A percentile compares a stretch with the other conserved stretches of the same genome.
Evolutionary conservation across 208 protist species (phyloP).

Genomic region (Acanthamoeba culbertsoni): DNA sequence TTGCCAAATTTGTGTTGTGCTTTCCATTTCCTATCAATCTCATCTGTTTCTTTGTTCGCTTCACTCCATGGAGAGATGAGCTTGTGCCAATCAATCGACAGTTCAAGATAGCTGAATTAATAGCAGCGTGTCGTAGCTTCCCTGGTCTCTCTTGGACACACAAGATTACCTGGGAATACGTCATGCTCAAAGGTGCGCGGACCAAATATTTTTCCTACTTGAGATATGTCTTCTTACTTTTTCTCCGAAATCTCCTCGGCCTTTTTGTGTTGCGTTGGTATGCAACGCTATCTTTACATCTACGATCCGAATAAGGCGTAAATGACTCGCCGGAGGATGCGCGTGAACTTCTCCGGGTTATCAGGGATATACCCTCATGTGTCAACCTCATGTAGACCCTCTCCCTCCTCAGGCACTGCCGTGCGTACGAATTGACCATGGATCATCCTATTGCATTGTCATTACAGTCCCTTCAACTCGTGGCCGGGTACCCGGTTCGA

Average conservation of each 20-base stretch:
- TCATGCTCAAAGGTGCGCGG: slow-evolving; percentile 3
- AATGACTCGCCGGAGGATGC: neutral
- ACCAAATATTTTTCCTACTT: neutral
- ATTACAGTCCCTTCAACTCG: slow-evolving; percentile 51
- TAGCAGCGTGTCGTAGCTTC: slow-evolving; percentile 20
- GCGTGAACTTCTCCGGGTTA: neutral
- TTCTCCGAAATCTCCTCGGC: too few relatives aligned
- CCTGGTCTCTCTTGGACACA: slow-evolving; percentile 43
- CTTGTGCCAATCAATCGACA: slow-evolving; percentile 28
- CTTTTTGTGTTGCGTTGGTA: neutral
- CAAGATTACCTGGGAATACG: slow-evolving; percentile 52
- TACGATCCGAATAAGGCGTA: slow-evolving; percentile 9
- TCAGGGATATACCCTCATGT: slow-evolving; percentile 38
- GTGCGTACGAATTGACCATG: neutral
- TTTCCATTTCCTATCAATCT: neutral
- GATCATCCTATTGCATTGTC: neutral
- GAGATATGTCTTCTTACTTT: neutral
- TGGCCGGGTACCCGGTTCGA: slow-evolving; percentile 30
- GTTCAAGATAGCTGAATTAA: neutral
- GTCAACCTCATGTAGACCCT: slow-evolving; percentile 43
- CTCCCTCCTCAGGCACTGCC: neutral
- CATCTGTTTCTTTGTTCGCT: neutral
- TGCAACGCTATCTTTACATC: neutral
- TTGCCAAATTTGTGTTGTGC: too few relatives aligned
- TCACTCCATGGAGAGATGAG: neutral